Percentiles rank a stretch among this genome's conserved stretches.
phyloP scores from a whole-genome alignment of 192 early-diverging fungal species.

The Funneliformis geosporum region DNA sequence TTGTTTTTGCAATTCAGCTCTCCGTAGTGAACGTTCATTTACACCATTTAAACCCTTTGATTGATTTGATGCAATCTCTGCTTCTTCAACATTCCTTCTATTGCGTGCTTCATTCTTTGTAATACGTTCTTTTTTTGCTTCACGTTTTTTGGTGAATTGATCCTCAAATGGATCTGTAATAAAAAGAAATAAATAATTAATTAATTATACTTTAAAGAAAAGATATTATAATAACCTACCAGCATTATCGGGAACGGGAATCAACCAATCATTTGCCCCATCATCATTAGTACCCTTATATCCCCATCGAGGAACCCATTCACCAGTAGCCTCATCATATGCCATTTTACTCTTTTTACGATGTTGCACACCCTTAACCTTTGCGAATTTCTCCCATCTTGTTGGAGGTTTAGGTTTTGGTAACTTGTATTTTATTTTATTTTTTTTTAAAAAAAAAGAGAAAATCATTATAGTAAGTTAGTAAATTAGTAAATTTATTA shows the following conservation, averaged over 20 bases:
- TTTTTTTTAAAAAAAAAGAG: constrained; percentile 28
- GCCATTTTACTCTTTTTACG: constrained; percentile 79
- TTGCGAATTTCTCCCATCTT: constrained; percentile 99
- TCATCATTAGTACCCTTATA: constrained; percentile 83
- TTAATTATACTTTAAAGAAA: not conserved
- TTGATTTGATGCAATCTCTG: constrained; percentile 52
- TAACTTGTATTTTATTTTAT: constrained; percentile 33
- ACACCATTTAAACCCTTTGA: constrained; percentile 46
- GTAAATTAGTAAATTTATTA: not conserved
- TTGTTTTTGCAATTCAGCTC: constrained; percentile 69
- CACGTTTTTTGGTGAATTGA: constrained; percentile 72
- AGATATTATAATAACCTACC: not conserved
- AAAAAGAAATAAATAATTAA: constrained; percentile 1
- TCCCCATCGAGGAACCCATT: constrained; percentile 89
- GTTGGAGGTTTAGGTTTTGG: constrained; percentile 90
- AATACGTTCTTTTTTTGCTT: constrained; percentile 88
- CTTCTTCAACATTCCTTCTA: constrained; percentile 85
- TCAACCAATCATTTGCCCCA: constrained; percentile 85
- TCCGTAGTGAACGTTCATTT: constrained; percentile 64
- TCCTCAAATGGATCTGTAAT: constrained; percentile 81
- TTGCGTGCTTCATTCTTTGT: constrained; percentile 87
- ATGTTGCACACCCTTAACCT: constrained; percentile 90
- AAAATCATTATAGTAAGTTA: not conserved
- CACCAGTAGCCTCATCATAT: constrained; percentile 79
- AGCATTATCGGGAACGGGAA: constrained; percentile 81